Evolutionary conservation across 192 early-diverging fungal species (phyloP), one percentile per base, ranked within the genome.

Genomic region (Backusella mclennaniae): DNA sequence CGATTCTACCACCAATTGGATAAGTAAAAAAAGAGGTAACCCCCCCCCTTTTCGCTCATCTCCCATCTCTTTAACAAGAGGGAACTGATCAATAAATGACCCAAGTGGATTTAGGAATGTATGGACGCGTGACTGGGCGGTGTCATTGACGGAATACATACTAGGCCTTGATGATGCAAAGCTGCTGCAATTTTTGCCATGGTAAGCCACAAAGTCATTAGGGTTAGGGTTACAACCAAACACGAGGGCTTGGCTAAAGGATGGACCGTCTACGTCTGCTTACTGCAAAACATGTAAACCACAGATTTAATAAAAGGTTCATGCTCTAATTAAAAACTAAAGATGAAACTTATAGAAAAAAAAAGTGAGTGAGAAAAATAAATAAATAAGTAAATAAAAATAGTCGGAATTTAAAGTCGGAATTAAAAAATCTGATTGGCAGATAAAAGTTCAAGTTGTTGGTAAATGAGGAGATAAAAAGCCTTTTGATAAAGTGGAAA

Each of bases 1-100:
- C 21, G 26, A 63, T 63, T 63, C 56, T 63, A 63, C 56, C 56
- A 63, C 56, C 56, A 4, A 63, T 63, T 63, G 56, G 56, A 63
- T 29, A 9, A 53, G 21, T 26, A 26, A 26, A 56, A 56, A 63
- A 21, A 53, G 17, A 29, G 26, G 26, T 4, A 26, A 63, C 12
- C 26, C 19, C 53, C 12, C 11, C 26, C 26, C 26, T 26, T 29
- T 33, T 33, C 3, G 33, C 33, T 14, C 56, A 63, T 63, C 56
- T 63, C 56, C 56, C 56, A 63, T 63, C 56, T 29, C 53, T 26
- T 63, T 26, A 63, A 53, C 19, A 63, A 63, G 11, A 63, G 56
- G 26, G 56, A 63, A 29, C 56, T 63, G 56, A 63, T 63, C 56
- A 63, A 63, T 63, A 29, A 63, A 26, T 63, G 56, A 63, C 56